These are phyloP conservation scores for Fusarium subtropicale DNA, from an alignment of 2,329 filamentous ascomycete genomes.

Conservation along the genomic window DNA sequence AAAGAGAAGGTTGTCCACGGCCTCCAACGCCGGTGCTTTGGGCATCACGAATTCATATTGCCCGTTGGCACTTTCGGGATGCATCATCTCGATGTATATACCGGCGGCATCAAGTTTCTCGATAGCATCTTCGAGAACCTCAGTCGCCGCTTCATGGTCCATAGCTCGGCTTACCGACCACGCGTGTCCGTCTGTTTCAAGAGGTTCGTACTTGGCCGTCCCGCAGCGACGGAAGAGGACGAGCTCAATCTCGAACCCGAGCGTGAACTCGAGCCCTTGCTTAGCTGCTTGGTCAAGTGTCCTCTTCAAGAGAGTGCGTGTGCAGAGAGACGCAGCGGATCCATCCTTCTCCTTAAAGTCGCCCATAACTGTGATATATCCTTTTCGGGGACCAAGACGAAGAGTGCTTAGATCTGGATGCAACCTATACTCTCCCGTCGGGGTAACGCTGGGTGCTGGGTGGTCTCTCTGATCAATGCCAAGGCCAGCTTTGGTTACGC, in stretches of 20 bases:
- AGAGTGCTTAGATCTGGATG: slow-evolving; percentile 74
- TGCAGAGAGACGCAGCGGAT: slow-evolving; percentile 66
- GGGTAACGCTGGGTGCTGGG: slow-evolving; percentile 63
- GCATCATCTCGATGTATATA: slow-evolving; percentile 77
- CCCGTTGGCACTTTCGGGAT: slow-evolving; percentile 77
- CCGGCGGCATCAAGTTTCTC: slow-evolving; percentile 68
- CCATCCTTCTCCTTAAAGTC: slow-evolving; percentile 72
- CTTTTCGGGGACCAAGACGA: slow-evolving; percentile 66
- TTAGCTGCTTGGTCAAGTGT: slow-evolving; percentile 64
- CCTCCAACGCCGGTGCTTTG: slow-evolving; percentile 69
- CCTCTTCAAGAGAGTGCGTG: slow-evolving; percentile 70
- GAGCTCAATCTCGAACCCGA: slow-evolving; percentile 88
- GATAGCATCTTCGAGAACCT: slow-evolving; percentile 74
- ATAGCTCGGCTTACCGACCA: slow-evolving; percentile 76
- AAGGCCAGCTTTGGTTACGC: slow-evolving; percentile 72
- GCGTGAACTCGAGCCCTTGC: slow-evolving; percentile 67
- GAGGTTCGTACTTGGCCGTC: slow-evolving; percentile 53
- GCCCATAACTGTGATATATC: slow-evolving; percentile 74
- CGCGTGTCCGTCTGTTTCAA: slow-evolving; percentile 73
- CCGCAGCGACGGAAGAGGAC: slow-evolving; percentile 69
- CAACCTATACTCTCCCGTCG: slow-evolving; percentile 74
- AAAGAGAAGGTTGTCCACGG: slow-evolving; percentile 78
- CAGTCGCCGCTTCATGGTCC: slow-evolving; percentile 65
- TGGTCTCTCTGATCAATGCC: slow-evolving; percentile 76
- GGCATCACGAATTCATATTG: slow-evolving; percentile 84